phyloP scores from a whole-genome alignment of 768 basidiomycete species.

The Mycena rebaudengoi region DNA sequence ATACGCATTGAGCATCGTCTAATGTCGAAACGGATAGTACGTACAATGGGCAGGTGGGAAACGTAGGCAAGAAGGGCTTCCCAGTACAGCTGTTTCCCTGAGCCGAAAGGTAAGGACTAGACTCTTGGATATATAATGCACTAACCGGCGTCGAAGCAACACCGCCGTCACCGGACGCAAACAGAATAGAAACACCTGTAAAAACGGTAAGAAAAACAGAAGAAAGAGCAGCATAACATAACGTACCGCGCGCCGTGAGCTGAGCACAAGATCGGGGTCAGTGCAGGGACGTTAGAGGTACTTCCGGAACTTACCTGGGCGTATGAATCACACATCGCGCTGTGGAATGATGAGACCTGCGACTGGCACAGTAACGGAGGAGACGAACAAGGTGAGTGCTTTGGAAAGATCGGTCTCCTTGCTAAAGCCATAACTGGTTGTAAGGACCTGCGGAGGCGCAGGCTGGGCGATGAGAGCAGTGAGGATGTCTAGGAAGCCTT shows the following conservation, averaged over 20 bases:
- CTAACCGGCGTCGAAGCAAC: conserved; percentile 44
- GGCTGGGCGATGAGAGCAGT: conserved; percentile 20
- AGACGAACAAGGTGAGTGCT: conserved; percentile 17
- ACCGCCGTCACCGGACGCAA: conserved; percentile 53
- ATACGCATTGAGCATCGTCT: not conserved
- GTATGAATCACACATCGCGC: conserved; percentile 27
- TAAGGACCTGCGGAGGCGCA: conserved; percentile 51
- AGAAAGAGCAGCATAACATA: no score
- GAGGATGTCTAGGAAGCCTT: conserved; percentile 27
- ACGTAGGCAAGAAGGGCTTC: conserved; percentile 53
- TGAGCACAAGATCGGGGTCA: no score
- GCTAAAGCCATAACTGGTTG: conserved; percentile 58
- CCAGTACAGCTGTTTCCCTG: conserved; percentile 42
- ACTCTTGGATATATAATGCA: no score
- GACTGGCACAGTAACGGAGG: not conserved
- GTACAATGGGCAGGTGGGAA: conserved; percentile 52
- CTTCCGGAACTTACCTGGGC: conserved; percentile 52
- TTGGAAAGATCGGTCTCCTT: conserved; percentile 49
- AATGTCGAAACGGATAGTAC: conserved; percentile 6
- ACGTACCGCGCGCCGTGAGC: no score
- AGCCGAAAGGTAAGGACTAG: no score
- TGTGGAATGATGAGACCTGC: not conserved
- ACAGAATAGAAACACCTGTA: conserved; percentile 58
- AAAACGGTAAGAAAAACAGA: no score
- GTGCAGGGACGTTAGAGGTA: no score